Percentiles rank a stretch among this genome's conserved stretches.
Evolutionary conservation across 2,329 filamentous ascomycete species (phyloP).

Genomic region (Hypoxylon sp.): DNA sequence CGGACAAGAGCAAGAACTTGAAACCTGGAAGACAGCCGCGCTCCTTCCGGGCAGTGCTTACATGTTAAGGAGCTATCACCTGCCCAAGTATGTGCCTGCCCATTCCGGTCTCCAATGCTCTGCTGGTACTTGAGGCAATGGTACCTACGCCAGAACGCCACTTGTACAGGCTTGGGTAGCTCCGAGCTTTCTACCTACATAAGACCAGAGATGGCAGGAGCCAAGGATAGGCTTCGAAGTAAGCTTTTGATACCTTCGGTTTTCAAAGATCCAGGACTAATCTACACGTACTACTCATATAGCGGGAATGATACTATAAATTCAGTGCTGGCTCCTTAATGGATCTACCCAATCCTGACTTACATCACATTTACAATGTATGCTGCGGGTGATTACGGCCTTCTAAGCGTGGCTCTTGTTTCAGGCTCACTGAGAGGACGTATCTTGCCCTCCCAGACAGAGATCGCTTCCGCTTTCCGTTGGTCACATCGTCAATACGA

Average conservation of each 20-base stretch:
- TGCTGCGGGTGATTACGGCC: constrained; percentile 18
- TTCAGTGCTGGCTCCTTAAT: neutral
- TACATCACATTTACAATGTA: constrained; percentile 8
- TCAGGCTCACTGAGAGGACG: constrained; percentile 2
- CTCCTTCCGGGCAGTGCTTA: constrained; percentile 12
- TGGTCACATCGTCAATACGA: neutral
- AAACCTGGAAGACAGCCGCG: constrained; percentile 10
- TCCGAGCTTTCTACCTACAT: constrained; percentile 2
- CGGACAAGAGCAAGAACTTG: constrained; percentile 16
- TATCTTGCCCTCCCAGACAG: constrained; percentile 13
- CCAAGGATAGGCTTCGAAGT: constrained; percentile 7
- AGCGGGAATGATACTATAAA: constrained; percentile 2
- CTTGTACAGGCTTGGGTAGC: neutral
- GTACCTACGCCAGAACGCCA: neutral
- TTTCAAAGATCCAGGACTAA: constrained; percentile 2
- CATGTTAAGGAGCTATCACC: constrained; percentile 3
- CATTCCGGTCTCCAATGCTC: neutral
- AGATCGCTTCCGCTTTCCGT: constrained; percentile 7
- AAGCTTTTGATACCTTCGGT: constrained; percentile 1
- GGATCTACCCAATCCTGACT: constrained; percentile 7
- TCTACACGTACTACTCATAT: no score
- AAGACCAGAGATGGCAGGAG: neutral
- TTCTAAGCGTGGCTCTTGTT: constrained; percentile 21
- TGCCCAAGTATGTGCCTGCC: neutral
- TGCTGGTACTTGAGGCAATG: constrained; percentile 9